These are phyloP conservation scores for Candida khao-thaluensis DNA, from an alignment of 805 yeast genomes.

Conservation along the genomic window DNA sequence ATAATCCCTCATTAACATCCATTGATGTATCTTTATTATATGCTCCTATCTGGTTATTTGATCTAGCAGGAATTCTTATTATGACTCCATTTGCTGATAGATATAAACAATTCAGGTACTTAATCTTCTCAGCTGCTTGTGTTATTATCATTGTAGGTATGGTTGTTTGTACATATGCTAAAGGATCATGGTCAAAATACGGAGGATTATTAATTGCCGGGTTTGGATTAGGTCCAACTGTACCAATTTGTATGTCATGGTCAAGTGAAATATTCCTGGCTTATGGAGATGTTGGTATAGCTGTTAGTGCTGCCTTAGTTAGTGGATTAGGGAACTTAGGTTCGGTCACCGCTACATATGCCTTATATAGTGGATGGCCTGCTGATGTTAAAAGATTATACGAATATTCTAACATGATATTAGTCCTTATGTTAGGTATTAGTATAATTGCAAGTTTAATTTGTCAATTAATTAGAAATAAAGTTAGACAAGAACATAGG, in stretches of 20 bases:
- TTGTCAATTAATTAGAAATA: slow-evolving; percentile 32
- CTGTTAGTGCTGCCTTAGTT: slow-evolving; percentile 78
- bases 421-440: slow-evolving; percentile 72
- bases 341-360: slow-evolving; percentile 81
- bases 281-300: slow-evolving; percentile 83
- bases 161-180: slow-evolving; percentile 73
- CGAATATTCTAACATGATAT: slow-evolving; percentile 77
- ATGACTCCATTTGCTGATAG: slow-evolving; percentile 81
- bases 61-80: slow-evolving; percentile 67
- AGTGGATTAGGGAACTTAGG: slow-evolving; percentile 88
- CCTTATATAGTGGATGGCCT: slow-evolving; percentile 86
- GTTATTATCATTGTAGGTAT: slow-evolving; percentile 71
- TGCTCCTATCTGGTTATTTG: slow-evolving; percentile 91
- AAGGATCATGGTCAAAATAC: slow-evolving; percentile 70
- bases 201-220: slow-evolving; percentile 83
- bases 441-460: slow-evolving; percentile 53
- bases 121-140: slow-evolving; percentile 62
- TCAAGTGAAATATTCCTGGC: slow-evolving; percentile 70
- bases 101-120: slow-evolving; percentile 55
- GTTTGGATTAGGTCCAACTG: slow-evolving; percentile 87
- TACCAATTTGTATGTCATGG: slow-evolving; percentile 85
- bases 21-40: slow-evolving; percentile 72
- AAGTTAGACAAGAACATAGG: slow-evolving; percentile 28
- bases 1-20: slow-evolving; percentile 61
- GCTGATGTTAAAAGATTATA: slow-evolving; percentile 62